Conservation (phyloP, 1,284 basidiomycete genomes). For the Ganoderma sinense region DNA sequence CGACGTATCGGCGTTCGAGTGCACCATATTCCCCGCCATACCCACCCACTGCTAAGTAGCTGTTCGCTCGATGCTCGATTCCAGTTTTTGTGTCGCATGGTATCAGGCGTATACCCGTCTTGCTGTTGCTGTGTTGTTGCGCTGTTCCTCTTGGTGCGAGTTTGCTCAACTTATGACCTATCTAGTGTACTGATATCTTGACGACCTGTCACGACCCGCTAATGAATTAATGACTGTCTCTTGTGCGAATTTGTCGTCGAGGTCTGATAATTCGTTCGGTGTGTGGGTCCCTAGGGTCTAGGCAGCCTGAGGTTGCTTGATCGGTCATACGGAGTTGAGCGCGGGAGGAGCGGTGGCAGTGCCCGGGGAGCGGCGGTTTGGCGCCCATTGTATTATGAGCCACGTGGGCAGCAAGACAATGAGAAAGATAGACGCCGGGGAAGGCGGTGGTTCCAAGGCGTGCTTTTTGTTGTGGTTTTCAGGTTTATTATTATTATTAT, state of each 20-base stretch:
- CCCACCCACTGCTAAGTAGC: neutral
- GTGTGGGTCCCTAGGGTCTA: no score
- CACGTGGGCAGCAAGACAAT: constrained; percentile 1
- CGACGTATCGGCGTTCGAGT: neutral
- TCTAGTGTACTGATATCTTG: constrained; percentile 18
- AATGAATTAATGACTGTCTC: constrained; percentile 5
- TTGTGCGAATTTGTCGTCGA: neutral
- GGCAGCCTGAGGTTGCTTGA: no score
- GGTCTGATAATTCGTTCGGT: no score
- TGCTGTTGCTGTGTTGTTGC: neutral
- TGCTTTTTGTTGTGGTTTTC: neutral
- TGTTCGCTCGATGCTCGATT: constrained; percentile 1
- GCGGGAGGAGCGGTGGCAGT: neutral
- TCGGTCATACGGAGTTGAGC: neutral
- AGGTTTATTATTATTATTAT: no score
- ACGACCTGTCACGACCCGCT: constrained; percentile 20
- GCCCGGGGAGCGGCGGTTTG: neutral
- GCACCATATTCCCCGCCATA: constrained; percentile 8
- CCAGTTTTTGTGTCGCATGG: neutral
- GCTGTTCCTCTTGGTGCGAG: neutral
- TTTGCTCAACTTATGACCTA: constrained; percentile 25
- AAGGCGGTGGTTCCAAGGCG: no score
- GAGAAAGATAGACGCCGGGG: neutral
- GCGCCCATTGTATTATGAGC: neutral
- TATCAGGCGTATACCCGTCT: neutral